Base-by-base conservation (phyloP, 805 yeast genomes). In the Nematodospora valgi region DNA sequence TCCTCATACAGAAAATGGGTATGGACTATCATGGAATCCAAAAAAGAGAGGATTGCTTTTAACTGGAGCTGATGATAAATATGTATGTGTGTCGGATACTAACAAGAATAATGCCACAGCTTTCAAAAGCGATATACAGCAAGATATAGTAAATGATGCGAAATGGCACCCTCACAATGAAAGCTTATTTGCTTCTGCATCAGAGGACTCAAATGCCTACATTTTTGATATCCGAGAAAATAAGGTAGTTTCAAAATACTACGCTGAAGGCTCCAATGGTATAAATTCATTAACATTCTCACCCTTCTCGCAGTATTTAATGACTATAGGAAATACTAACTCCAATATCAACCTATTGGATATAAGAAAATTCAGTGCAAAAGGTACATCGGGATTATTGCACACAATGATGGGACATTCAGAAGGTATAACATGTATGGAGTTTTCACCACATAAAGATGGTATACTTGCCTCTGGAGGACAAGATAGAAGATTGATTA, bases 361-460 rank as follows among this genome's bases (percentile, higher is more conserved):
- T 50, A 48, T 76, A 23, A 68, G 93, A 49, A 65, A 66, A 28
- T 48, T 75, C 27, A 27, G 48, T 21, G 24, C 31, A 3, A 32
- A 35, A 15, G 32, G 30, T 9, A 32, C 44, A 1, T 43, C 51
- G 3, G 60, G 64, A 4, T 62, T 70, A 16, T 64, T 85, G 8
- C 93, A 85, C 53, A 70, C 82, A 3, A 81, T 85, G 79, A 70
- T 80, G 75, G 93, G 93, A 1, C 96, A 87, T 48, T 78, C 82
- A 3, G 86, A 75, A 21, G 60, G 83, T 1, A 76, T 87, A 23
- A 83, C 89, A 1, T 64, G 78, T 27, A 54, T 87, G 38, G 88
- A 85, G 49, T 87, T 89, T 72, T 81, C 84, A 30, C 88, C 89
- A 1, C 79, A 74, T 45, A 64, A 70, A 34, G 95, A 86, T 47